Evolutionary conservation across 768 basidiomycete genomes (phyloP), one percentile per base, ranked within the genome.

Genomic region (Trametes sanguinea): DNA sequence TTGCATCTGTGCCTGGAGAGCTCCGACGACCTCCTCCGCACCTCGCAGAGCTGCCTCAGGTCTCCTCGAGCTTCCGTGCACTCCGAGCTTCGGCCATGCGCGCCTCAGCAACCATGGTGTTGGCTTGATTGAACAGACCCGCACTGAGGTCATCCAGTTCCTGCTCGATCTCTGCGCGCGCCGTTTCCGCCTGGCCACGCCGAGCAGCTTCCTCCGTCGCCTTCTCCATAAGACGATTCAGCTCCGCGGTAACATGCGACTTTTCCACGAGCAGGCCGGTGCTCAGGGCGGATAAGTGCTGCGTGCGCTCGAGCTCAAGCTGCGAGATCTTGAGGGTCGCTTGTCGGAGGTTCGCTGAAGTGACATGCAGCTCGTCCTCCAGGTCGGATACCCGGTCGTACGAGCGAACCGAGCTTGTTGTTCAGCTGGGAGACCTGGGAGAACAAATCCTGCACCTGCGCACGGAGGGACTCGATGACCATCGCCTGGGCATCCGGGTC

Each of bases 41-140:
- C 85, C 84, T 66, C 83, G 86, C 61, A 95, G 73, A 8, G 92
- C 89, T 27, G 80, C 78, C 73, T 96, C 92, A n/a, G 10, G 92
- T 87, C 35, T 87, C 86, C 61, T 84, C 83, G 2, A 89, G 85
- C 69, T 92, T 90, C 44, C 87, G 81, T 69, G 94, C 83, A 79
- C 90, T 88, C 63, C 80, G 71, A 39, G 89, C 87, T 39, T 81
- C 77, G 14, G 73, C 77, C 62, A 87, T 81, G 14, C 95, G 84
- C 22, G 95, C 96, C 71, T 94, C 90, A 0, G 92, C 94, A n/a
- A 98, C 96, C 97, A 99, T 99, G 6, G 83, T 88, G 73, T 99
- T 98, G 6, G 96, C 96, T 75, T 97, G 90, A 54, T 85, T 83
- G 70, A 99, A 99, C 16, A 99, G 78, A 51, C 78, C 84, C 14